Conservation (phyloP, 2,329 filamentous ascomycete species). For the Sclerotiophoma versabilis region DNA sequence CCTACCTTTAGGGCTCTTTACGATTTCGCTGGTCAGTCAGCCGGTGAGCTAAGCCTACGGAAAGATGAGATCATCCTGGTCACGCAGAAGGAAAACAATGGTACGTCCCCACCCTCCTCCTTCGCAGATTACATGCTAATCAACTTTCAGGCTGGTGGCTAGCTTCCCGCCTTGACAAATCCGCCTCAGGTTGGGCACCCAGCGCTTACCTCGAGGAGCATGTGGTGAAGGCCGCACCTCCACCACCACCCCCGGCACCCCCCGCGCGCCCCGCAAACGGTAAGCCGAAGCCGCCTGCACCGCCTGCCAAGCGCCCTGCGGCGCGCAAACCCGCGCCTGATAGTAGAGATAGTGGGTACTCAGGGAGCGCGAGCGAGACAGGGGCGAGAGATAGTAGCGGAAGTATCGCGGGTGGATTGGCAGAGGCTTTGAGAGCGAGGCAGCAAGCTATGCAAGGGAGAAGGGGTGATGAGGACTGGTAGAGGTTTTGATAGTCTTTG, state of each 20-base stretch:
- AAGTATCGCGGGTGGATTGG: conserved; percentile 58
- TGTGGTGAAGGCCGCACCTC: conserved; percentile 62
- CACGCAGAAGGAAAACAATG: conserved; percentile 93
- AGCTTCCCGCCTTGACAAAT: conserved; percentile 72
- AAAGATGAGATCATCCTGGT: conserved; percentile 86
- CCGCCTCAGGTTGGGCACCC: conserved; percentile 90
- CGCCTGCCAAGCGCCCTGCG: conserved; percentile 80
- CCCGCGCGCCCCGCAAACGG: conserved; percentile 68
- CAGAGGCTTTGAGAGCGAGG: conserved; percentile 58
- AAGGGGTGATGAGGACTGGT: conserved; percentile 49
- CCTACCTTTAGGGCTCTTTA: conserved; percentile 90
- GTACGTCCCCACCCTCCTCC: conserved; percentile 60
- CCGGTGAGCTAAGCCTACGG: conserved; percentile 82
- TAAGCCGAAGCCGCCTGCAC: conserved; percentile 77
- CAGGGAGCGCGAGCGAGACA: conserved; percentile 48
- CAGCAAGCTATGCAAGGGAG: conserved; percentile 58
- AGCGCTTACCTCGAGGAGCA: conserved; percentile 93
- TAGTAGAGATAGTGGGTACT: conserved; percentile 69
- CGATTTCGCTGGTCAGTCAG: conserved; percentile 84
- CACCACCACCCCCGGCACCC: conserved; percentile 56
- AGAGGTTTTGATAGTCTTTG: background rate
- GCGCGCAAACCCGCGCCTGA: conserved; percentile 74
- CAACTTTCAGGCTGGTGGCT: conserved; percentile 85
- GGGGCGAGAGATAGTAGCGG: conserved; percentile 51
- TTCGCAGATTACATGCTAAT: conserved; percentile 27